Base-by-base conservation (phyloP, 148 eudicot species). In the Vaccinium macrocarpon region DNA sequence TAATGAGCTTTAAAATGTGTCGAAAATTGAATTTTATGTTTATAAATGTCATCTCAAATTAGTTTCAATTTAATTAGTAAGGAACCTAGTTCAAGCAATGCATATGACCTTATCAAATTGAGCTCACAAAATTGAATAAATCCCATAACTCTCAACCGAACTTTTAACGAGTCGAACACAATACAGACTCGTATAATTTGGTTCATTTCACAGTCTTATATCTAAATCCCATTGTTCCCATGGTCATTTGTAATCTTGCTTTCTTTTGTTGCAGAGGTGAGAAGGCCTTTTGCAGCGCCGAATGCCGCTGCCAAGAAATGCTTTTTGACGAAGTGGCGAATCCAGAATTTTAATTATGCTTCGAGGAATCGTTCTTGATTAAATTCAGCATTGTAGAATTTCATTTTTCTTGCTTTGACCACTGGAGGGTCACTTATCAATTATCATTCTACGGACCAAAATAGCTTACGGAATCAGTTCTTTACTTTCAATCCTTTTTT, bases 261-360 rank as follows among this genome's bases (percentile, higher is more conserved):
- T 68, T 27, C 42, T 27, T 68, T 27, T 27, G 38, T 64, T 68
- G 25, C 77, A 64, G 68, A 15, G n/a, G 73, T 72, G 98, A 95
- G 74, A 94, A 92, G 86, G 94, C 91, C 19, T 95, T 95, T 88
- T 94, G 98, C 86, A 95, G 96, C 88, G 84, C 86, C 51, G 98
- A 95, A 84, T 93, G 98, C 90, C 90, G 98, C 15, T 78, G 89
- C 86, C 89, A 93, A 88, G 97, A 88, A 86, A 95, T 95, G 94
- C 86, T 93, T 78, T 91, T 86, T 48, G 97, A 95, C 84, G 91
- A 83, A 83, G 84, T 82, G 86, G 83, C 87, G 87, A 87, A 87
- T 84, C 88, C 76, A 72, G 55, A 53, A 82, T 46, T 32, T 16
- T 74, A 64, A 42, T 35, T 13, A 51, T 66, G 77, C 79, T 25